Base-by-base conservation (phyloP, 2,329 filamentous ascomycete genomes). In the Talaromyces sp. region DNA sequence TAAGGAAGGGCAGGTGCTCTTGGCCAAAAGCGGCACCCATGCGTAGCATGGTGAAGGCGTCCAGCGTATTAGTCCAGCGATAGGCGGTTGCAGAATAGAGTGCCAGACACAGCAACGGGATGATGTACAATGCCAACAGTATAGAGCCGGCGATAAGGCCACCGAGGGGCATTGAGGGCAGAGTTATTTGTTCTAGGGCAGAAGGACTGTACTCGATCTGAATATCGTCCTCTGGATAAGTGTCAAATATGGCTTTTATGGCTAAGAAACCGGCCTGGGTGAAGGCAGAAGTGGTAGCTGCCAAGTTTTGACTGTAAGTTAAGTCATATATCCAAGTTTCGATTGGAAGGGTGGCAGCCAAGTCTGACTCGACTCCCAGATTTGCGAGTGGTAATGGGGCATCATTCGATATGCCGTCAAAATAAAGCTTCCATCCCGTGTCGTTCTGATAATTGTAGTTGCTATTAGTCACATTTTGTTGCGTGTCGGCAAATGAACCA, bases 1-100 rank as follows among this genome's bases (percentile, higher is more conserved):
- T 7, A 7, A 61, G 59, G 4, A 61, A 57, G 10, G 59, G 59
- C n/a, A 61, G 32, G 19, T 61, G 53, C 19, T 61, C 42, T 19
- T 57, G 54, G 3, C 59, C 54, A 7, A 57, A 27, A 25, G 59
- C 59, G 4, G 59, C 59, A 10, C 59, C 59, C 59, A 61, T 61
- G 44, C 59, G 59, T 42, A 61, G 39, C 54, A 61, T 57, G 44
- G 59, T 61, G 6, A 61, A 61, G 17, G 59, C 59, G 8, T 61
- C 54, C 4, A 61, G 47, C 17, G 59, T 57, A 52, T 57, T 1
- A 17, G 54, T 61, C 59, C 59, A 61, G 25, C 53, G 44, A 53
- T n/a, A 11, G 13, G 39, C 22, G 32, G 22, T 19, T n/a, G 44
- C 59, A 22, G 59, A 42, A 39, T 61, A 61, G n/a, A 61, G 8